phyloP scores from a whole-genome alignment of 768 basidiomycete genomes.

The Suillus fuscotomentosus region DNA sequence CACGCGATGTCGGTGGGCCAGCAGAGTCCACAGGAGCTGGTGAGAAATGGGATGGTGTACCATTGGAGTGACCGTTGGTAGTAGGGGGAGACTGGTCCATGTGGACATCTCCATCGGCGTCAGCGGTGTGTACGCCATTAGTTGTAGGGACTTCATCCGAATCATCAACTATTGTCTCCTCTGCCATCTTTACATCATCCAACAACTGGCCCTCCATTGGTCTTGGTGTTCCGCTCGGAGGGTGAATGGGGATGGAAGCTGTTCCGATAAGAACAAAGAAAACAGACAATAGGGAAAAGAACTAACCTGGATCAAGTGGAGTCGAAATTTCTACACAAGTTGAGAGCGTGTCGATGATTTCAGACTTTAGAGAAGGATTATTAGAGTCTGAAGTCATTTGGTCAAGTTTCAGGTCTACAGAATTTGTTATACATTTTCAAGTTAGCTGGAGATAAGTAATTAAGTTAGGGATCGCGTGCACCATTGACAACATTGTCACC shows the following conservation, averaged over 20 bases:
- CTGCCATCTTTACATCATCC: constrained; percentile 61
- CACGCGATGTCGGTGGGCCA: constrained; percentile 34
- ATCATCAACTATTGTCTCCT: constrained; percentile 29
- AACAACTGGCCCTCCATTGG: constrained; percentile 43
- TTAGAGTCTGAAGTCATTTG: constrained; percentile 2
- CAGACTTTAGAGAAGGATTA: constrained; percentile 53
- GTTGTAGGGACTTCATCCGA: constrained; percentile 8
- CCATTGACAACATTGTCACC: constrained; percentile 31
- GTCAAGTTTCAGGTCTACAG: constrained; percentile 4
- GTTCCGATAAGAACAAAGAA: constrained; percentile 26
- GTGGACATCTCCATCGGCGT: constrained; percentile 29
- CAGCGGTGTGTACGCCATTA: constrained; percentile 15
- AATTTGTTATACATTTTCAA: constrained; percentile 31
- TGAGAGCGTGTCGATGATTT: constrained; percentile 38
- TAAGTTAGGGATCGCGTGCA: constrained; percentile 36
- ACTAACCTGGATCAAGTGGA: constrained; percentile 53
- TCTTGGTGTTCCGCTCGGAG: constrained; percentile 45
- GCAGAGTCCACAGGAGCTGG: constrained; percentile 35
- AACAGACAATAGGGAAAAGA: constrained; percentile 14
- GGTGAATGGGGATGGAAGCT: constrained; percentile 45
- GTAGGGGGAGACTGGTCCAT: constrained; percentile 22
- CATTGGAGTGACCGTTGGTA: constrained; percentile 23
- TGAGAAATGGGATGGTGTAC: constrained; percentile 38
- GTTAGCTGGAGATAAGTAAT: constrained; percentile 35
- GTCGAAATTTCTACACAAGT: constrained; percentile 34